Conservation (phyloP, 2,329 filamentous ascomycete species). For the Chaetomium olivaceum region DNA sequence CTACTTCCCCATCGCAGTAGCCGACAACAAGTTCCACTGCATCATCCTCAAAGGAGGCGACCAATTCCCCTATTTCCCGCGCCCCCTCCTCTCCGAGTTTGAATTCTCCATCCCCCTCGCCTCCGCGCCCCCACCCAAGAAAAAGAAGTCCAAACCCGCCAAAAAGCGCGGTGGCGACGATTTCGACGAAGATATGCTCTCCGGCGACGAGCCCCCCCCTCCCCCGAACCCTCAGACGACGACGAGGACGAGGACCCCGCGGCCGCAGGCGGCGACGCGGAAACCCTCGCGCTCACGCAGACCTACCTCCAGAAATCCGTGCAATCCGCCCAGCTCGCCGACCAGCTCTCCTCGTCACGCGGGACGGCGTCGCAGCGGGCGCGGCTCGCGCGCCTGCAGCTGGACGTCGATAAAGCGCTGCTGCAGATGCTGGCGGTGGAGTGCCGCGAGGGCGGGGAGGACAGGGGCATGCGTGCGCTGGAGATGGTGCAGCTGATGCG, state of each 20-base stretch:
- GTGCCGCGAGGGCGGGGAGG: slow-evolving; percentile 85
- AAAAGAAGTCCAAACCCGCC: slow-evolving; percentile 22
- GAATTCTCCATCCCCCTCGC: slow-evolving; percentile 83
- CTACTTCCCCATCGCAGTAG: slow-evolving; percentile 95
- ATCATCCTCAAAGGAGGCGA: slow-evolving; percentile 98
- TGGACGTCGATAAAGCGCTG: slow-evolving; percentile 86
- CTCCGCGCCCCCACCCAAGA: slow-evolving; percentile 45
- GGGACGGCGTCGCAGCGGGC: slow-evolving; percentile 61
- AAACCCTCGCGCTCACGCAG: slow-evolving; percentile 72
- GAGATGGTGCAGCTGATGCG: slow-evolving; percentile 86
- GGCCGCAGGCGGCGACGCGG: slow-evolving; percentile 43
- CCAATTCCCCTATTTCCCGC: slow-evolving; percentile 88
- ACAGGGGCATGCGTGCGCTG: slow-evolving; percentile 89
- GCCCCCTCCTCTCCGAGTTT: slow-evolving; percentile 88
- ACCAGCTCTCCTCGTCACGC: slow-evolving; percentile 66
- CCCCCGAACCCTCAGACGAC: slow-evolving; percentile 28
- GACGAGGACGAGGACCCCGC: slow-evolving; percentile 22
- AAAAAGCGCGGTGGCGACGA: slow-evolving; percentile 33
- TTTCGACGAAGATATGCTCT: slow-evolving; percentile 32
- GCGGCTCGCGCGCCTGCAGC: slow-evolving; percentile 68
- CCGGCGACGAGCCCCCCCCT: slow-evolving; percentile 19
- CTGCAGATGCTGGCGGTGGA: slow-evolving; percentile 86
- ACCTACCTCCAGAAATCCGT: slow-evolving; percentile 74
- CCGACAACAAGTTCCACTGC: slow-evolving; percentile 91
- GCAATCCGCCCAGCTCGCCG: slow-evolving; percentile 71